Evolutionary conservation across 345 rosid genomes (phyloP), one percentile per base, ranked within the genome.

Genomic region (Lepidium didymum): DNA sequence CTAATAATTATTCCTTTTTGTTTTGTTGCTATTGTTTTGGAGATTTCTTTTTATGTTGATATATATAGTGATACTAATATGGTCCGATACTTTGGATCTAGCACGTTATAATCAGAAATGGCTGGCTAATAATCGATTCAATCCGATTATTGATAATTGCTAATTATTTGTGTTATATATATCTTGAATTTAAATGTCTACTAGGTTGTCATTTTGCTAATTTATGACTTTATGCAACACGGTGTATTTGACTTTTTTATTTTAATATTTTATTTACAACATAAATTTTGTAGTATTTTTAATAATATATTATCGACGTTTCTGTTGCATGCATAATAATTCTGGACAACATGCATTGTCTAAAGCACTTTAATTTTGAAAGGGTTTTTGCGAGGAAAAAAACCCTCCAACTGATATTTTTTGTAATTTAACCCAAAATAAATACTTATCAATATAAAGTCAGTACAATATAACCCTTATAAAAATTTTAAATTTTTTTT

Each of bases 101-200:
- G n/a, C 44, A 4, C 7, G 55, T 62, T 45, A 46, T 62, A 31
- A 45, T 62, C 44, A 46, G 67, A 45, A 34, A 46, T 45, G 55
- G 55, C 67, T 62, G 67, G 55, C 56, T 62, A 33, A 62, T 46
- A 16, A 62, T 45, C 46, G 55, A 62, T 62, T 11, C 3, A 7
- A 13, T 18, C 46, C 44, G 67, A 18, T 33, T 62, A 34, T 62
- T 46, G 13, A 54, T 44, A 61, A 31, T 61, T 45, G 66, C 10
- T 45, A 62, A 62, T 45, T 33, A 62, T 62, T 45, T 19, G 53
- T 45, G 55, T 60, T 55, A 52, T 12, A 16, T 16, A 16, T 56
- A 16, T 56, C 7, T 56, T 38, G 10, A 21, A 34, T 3, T 37
- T 37, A 21, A 57, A 19, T 37, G 33, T 38, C 34, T 21, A n/a